A percentile compares a stretch with the other conserved stretches of the same genome.
Evolutionary conservation across 257 asterid species (phyloP).

Genomic region (Paraleonurus japonicus): DNA sequence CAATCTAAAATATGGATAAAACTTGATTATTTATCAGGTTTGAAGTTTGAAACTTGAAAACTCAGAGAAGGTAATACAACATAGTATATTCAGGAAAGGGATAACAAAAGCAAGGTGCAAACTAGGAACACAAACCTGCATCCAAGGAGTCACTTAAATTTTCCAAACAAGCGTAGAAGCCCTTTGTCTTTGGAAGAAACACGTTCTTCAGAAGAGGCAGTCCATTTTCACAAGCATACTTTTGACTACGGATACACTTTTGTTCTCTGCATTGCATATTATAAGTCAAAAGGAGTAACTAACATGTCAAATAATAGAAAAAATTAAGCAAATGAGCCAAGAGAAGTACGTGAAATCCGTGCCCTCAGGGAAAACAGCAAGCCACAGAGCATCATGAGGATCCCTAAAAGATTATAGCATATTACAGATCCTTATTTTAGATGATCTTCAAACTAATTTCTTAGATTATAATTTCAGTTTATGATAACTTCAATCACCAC

Average conservation of each 20-base stretch:
- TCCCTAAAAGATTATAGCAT: constrained; percentile 59
- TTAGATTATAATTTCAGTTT: no score
- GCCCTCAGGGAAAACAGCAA: constrained; percentile 93
- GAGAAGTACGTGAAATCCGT: constrained; percentile 81
- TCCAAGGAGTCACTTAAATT: constrained; percentile 66
- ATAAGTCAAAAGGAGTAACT: neutral
- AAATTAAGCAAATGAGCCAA: neutral
- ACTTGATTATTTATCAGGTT: neutral
- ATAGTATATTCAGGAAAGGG: neutral
- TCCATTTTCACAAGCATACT: constrained; percentile 76
- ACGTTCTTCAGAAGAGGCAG: constrained; percentile 76
- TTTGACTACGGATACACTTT: constrained; percentile 72
- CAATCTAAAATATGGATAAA: neutral
- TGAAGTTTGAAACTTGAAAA: neutral
- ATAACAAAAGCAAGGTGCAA: neutral
- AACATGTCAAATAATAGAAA: neutral
- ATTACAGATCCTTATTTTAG: constrained; percentile 40
- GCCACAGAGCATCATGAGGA: constrained; percentile 78
- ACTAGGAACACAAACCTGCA: constrained; percentile 57
- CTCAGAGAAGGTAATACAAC: neutral
- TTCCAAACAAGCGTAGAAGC: constrained; percentile 72
- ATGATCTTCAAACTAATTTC: no score
- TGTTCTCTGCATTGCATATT: constrained; percentile 60
- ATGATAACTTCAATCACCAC: no score
- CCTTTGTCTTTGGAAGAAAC: constrained; percentile 84